A percentile compares a stretch with the other conserved stretches of the same genome.
phyloP scores from a whole-genome alignment of 163 green algal genomes.

The Coccomyxa subellipsoidea region DNA sequence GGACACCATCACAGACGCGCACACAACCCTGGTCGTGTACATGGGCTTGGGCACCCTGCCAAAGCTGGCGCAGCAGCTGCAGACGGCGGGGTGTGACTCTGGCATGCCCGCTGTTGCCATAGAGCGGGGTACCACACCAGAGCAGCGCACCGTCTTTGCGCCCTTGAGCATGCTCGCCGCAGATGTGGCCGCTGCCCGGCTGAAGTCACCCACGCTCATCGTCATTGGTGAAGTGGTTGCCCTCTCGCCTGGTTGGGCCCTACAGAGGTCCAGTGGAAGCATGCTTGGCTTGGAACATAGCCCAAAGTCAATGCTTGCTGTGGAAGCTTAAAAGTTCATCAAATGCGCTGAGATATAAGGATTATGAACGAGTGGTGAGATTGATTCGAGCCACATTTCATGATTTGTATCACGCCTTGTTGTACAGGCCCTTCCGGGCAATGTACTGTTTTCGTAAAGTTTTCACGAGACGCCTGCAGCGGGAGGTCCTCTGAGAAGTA shows the following conservation, averaged over 20 bases:
- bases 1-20: conserved; percentile 55
- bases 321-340: no score
- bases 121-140: conserved; percentile 86
- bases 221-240: conserved; percentile 89
- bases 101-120: conserved; percentile 87
- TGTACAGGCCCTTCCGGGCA: no score
- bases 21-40: conserved; percentile 95
- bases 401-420: no score
- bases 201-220: conserved; percentile 93
- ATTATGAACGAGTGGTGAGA: no score
- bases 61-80: conserved; percentile 62
- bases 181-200: conserved; percentile 49
- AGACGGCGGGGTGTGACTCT: conserved; percentile 49
- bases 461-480: no score
- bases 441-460: no score
- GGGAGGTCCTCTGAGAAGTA: no score
- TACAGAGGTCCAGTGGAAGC: neutral
- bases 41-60: conserved; percentile 93
- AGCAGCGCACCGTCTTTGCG: conserved; percentile 83
- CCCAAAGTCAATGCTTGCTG: no score
- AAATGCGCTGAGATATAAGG: no score
- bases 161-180: conserved; percentile 49
- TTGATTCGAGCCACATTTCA: no score
- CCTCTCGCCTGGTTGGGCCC: conserved; percentile 70
- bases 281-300: neutral